These are phyloP conservation scores for Acacia crassicarpa DNA, from an alignment of 306 rosid species.

Conservation along the genomic window DNA sequence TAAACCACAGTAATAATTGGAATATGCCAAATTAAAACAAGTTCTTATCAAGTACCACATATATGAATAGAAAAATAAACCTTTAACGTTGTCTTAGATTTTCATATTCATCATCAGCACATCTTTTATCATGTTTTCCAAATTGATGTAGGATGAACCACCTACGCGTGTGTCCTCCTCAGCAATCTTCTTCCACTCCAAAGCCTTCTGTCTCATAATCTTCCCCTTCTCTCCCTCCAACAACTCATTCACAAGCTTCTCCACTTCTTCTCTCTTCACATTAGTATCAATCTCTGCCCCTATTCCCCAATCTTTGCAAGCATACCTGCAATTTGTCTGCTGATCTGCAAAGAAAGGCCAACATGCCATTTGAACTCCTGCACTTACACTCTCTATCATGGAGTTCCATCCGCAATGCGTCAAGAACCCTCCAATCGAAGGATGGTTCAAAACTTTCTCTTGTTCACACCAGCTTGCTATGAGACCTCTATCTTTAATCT, in stretches of 20 bases:
- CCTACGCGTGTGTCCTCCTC: background rate
- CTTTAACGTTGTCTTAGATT: no score
- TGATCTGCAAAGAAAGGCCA: background rate
- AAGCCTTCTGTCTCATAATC: background rate
- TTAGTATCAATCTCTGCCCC: background rate
- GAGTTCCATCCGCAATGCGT: background rate
- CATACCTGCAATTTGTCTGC: background rate
- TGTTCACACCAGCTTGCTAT: background rate
- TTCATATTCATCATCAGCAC: background rate
- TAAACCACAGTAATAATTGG: no score
- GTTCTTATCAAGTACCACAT: no score
- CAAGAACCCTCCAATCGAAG: background rate
- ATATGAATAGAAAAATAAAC: no score
- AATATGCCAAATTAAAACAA: no score
- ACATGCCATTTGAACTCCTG: background rate
- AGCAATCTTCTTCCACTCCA: background rate
- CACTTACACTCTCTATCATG: background rate
- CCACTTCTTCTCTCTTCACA: background rate
- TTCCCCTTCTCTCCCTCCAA: background rate
- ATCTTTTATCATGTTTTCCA: background rate
- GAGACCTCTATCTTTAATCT: background rate
- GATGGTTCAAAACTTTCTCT: background rate
- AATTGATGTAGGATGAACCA: background rate
- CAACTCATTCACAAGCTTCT: background rate
- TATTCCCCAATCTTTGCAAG: background rate